These are phyloP conservation scores for Rhododendron williamsianum DNA, from an alignment of 148 eudicot species.

Conservation along the genomic window DNA sequence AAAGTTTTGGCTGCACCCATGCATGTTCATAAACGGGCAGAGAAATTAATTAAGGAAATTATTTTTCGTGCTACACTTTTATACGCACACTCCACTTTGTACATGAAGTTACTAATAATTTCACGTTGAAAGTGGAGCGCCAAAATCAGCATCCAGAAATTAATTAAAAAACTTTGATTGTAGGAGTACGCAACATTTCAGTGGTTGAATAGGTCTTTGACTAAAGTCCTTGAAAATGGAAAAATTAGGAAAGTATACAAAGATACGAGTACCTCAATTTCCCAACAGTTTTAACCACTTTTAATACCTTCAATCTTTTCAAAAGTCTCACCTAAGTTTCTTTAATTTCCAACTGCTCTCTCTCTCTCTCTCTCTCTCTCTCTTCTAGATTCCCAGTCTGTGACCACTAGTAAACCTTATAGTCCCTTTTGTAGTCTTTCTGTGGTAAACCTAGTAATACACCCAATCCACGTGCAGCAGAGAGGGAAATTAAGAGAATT, in stretches of 20 bases:
- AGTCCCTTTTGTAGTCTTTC: neutral
- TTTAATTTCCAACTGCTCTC: neutral
- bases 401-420: neutral
- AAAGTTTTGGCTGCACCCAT: too few relatives aligned
- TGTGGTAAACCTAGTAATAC: neutral
- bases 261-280: neutral
- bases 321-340: slow-evolving; percentile 12
- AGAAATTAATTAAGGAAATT: too few relatives aligned
- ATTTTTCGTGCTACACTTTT: too few relatives aligned
- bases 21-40: too few relatives aligned
- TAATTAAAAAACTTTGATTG: too few relatives aligned
- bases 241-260: neutral
- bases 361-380: neutral
- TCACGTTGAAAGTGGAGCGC: too few relatives aligned
- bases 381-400: neutral
- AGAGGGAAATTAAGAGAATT: neutral
- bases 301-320: neutral
- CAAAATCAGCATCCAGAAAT: too few relatives aligned
- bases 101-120: too few relatives aligned
- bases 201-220: neutral
- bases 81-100: too few relatives aligned
- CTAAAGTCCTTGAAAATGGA: neutral
- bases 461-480: neutral
- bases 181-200: neutral
- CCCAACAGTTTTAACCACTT: slow-evolving; percentile 21